Conservation (phyloP, 2,329 filamentous ascomycete genomes). For the Aaosphaeria pasadenensis region DNA sequence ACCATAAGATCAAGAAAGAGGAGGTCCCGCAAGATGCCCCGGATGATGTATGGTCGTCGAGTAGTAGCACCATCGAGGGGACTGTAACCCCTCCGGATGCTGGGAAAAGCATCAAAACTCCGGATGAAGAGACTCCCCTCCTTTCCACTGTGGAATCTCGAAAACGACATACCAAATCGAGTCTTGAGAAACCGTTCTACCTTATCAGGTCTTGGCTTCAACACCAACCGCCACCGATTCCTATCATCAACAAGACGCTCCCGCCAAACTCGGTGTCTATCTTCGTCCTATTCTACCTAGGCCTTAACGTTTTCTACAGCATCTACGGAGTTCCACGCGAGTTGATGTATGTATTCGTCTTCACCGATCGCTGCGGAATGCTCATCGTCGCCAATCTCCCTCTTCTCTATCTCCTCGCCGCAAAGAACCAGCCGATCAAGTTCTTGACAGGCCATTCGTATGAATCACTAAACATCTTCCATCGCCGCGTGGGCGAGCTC, state of each 20-base stretch:
- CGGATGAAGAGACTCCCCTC: conserved; percentile 32
- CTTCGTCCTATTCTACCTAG: conserved; percentile 50
- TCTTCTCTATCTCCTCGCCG: conserved; percentile 60
- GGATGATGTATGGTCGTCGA: conserved; percentile 33
- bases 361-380: conserved; percentile 57
- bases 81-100: conserved; percentile 31
- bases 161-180: not conserved
- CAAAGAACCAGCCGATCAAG: conserved; percentile 65
- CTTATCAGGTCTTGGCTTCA: conserved; percentile 39
- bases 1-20: conserved; percentile 4
- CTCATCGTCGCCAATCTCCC: conserved; percentile 53
- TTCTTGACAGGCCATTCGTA: conserved; percentile 62
- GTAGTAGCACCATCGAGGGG: conserved; percentile 38
- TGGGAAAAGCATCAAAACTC: conserved; percentile 12
- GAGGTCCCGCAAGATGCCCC: conserved; percentile 3
- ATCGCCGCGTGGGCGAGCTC: conserved; percentile 61
- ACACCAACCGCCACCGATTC: conserved; percentile 58
- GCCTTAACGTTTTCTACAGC: conserved; percentile 58
- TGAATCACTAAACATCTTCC: conserved; percentile 64
- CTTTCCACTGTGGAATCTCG: conserved; percentile 15
- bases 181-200: conserved; percentile 14
- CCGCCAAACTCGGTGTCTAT: conserved; percentile 58
- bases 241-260: conserved; percentile 55
- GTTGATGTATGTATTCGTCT: conserved; percentile 53
- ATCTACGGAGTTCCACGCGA: conserved; percentile 52